phyloP scores from a whole-genome alignment of 2,329 filamentous ascomycete species.

The Massarina eburnea region DNA sequence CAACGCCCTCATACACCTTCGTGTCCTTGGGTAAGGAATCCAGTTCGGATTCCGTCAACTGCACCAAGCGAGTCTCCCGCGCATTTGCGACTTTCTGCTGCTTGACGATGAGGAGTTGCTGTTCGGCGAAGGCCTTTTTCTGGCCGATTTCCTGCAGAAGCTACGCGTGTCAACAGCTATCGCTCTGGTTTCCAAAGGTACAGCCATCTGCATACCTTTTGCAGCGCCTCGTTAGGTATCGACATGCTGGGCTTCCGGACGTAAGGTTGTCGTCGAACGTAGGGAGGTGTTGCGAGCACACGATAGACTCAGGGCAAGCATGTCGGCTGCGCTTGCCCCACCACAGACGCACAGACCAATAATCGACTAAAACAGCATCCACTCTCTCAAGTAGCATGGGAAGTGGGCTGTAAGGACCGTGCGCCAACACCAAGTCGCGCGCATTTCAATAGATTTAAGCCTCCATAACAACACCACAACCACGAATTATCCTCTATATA shows the following conservation, averaged over 20 bases:
- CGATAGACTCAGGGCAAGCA: constrained; percentile 1
- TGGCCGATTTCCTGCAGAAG: constrained; percentile 91
- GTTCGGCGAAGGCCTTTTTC: constrained; percentile 83
- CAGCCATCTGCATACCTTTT: constrained; percentile 67
- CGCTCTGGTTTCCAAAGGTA: neutral
- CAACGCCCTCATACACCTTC: constrained; percentile 89
- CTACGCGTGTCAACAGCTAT: constrained; percentile 49
- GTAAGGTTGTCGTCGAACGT: constrained; percentile 11
- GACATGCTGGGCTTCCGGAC: constrained; percentile 64
- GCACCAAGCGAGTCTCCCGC: constrained; percentile 83
- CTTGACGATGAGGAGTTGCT: constrained; percentile 85
- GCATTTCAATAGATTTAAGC: too few relatives aligned
- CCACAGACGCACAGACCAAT: constrained; percentile 1
- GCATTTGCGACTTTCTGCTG: constrained; percentile 83
- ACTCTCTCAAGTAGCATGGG: too few relatives aligned
- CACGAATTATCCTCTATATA: too few relatives aligned
- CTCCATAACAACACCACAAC: too few relatives aligned
- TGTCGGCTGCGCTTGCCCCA: constrained; percentile 11
- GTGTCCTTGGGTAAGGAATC: constrained; percentile 73
- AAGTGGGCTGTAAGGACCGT: too few relatives aligned
- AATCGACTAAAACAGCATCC: neutral
- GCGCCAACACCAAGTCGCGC: too few relatives aligned
- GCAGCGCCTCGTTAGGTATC: constrained; percentile 88
- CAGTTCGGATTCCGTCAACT: constrained; percentile 83
- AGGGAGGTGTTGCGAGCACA: constrained; percentile 2